Conservation (phyloP, 2,329 filamentous ascomycete genomes). For the Herpotrichia juniperi region DNA sequence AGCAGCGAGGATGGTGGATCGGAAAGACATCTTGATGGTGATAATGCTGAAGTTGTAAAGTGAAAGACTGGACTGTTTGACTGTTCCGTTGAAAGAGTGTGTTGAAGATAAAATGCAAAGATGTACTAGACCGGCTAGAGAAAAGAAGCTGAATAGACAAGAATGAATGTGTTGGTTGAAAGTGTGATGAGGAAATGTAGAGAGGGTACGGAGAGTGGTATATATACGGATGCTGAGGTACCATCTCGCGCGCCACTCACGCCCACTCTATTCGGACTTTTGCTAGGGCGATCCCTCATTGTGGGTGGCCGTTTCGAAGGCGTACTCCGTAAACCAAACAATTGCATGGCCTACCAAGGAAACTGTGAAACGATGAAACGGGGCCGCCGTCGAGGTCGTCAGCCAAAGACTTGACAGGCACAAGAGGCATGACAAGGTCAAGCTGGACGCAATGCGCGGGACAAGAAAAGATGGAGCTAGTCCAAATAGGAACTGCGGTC, state of each 20-base stretch:
- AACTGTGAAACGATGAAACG: slow-evolving; percentile 42
- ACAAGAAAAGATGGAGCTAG: no score
- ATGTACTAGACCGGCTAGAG: slow-evolving; percentile 40
- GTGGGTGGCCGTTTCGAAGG: slow-evolving; percentile 30
- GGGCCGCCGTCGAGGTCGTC: slow-evolving; percentile 26
- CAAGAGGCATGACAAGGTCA: slow-evolving; percentile 9
- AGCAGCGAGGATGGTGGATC: slow-evolving; percentile 55
- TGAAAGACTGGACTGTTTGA: slow-evolving; percentile 11
- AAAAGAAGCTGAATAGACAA: slow-evolving; percentile 20
- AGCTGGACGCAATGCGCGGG: slow-evolving; percentile 30
- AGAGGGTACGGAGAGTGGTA: slow-evolving; percentile 16
- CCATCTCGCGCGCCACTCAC: slow-evolving; percentile 11
- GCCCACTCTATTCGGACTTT: slow-evolving; percentile 6
- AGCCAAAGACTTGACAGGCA: slow-evolving; percentile 33
- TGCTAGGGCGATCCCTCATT: slow-evolving; percentile 36
- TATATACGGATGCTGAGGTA: slow-evolving; percentile 29
- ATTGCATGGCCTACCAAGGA: slow-evolving; percentile 30
- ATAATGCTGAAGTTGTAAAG: slow-evolving; percentile 8
- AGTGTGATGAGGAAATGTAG: slow-evolving; percentile 21
- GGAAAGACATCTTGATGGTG: slow-evolving; percentile 57
- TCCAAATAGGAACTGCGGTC: no score
- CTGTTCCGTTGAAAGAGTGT: slow-evolving; percentile 18
- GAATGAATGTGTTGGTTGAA: slow-evolving; percentile 23
- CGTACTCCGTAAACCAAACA: slow-evolving; percentile 32
- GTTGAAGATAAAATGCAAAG: slow-evolving; percentile 15